A percentile compares a stretch with the other conserved stretches of the same genome.
Conservation (phyloP, 768 basidiomycete genomes). For the Boletus subcaerulescens region DNA sequence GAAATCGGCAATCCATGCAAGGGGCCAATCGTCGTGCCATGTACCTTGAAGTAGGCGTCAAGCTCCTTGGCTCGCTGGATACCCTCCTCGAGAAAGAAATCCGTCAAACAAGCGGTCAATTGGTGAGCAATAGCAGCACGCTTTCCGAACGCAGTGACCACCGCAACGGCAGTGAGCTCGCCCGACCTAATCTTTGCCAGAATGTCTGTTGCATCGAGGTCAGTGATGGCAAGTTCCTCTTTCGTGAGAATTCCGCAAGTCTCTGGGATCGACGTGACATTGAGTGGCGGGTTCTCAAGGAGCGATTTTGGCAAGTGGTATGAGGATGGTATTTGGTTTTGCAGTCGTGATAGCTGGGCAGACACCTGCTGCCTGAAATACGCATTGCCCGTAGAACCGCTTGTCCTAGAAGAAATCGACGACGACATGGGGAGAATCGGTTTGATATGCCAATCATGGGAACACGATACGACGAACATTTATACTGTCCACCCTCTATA, state of each 20-base stretch:
- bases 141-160: constrained; percentile 43
- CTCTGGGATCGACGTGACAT: constrained; percentile 33
- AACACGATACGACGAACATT: background rate
- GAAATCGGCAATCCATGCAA: constrained; percentile 41
- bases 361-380: constrained; percentile 17
- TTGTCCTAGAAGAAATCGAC: constrained; percentile 17
- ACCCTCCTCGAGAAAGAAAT: constrained; percentile 45
- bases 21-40: constrained; percentile 41
- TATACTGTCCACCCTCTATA: background rate
- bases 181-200: constrained; percentile 27
- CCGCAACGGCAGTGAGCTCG: constrained; percentile 37
- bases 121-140: constrained; percentile 55
- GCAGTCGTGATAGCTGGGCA: constrained; percentile 18
- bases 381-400: constrained; percentile 21
- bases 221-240: constrained; percentile 35
- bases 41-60: constrained; percentile 36
- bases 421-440: constrained; percentile 10
- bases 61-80: constrained; percentile 39
- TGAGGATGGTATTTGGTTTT: constrained; percentile 23
- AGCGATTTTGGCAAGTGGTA: constrained; percentile 15
- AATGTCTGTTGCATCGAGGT: constrained; percentile 36
- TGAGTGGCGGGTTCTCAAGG: constrained; percentile 25
- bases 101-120: constrained; percentile 38
- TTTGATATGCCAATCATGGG: background rate
- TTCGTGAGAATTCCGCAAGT: constrained; percentile 31